Evolutionary conservation across 805 yeast genomes (phyloP), one percentile per base, ranked within the genome.

Genomic region (Ascoidea asiatica): DNA sequence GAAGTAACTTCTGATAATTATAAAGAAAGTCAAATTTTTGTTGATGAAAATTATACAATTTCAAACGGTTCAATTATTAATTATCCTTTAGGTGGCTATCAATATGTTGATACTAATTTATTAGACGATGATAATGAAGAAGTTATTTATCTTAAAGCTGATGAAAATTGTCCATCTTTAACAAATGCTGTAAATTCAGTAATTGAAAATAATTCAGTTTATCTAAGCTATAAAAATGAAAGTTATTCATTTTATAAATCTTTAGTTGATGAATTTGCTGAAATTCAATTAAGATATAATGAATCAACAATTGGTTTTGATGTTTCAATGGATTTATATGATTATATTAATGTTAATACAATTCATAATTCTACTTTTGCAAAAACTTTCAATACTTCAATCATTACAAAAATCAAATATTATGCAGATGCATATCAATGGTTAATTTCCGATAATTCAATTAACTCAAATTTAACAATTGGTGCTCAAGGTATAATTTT

Each of bases 81-180:
- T 36, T 60, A 60, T 40, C 73, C 75, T 4, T 53, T 65, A 29
- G 56, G 56, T 43, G 73, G 73, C 8, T 69, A 69, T 53, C 76
- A 71, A 55, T 70, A 70, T 46, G 72, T 68, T 13, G 58, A 60
- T 46, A 57, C 64, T 52, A 63, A 61, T 43, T 56, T 63, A 33
- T 63, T 64, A 48, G 61, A 57, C 42, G 56, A 54, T 18, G 58
- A 53, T 13, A 59, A 71, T 8, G 61, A 58, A n/a, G 56, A 61
- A 22, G 60, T 58, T 50, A 65, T 68, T 54, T 63, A 65, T 65
- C 57, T 64, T 44, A 59, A 64, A 49, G 75, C 74, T 42, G 69
- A 64, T 47, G 63, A 44, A 7, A 51, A 57, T 45, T 70, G 76
- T 57, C 72, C 73, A 19, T 53, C 61, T 7, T 57, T 59, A 38